Percentiles rank a stretch among this genome's conserved stretches.
Evolutionary conservation across 208 protist species (phyloP).

Genomic region (Trypanosoma brucei): DNA sequence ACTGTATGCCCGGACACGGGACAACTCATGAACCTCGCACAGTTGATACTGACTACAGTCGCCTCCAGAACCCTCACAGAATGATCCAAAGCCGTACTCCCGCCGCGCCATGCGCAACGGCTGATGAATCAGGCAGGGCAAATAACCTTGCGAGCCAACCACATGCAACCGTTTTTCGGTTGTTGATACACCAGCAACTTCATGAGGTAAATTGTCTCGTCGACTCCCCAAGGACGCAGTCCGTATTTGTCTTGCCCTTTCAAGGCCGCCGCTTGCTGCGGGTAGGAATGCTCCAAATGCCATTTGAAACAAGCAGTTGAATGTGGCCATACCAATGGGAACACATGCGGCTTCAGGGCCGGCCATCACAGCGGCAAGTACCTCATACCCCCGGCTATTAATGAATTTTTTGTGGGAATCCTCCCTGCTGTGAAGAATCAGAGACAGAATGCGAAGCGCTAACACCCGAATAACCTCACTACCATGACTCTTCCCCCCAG

Average conservation of each 20-base stretch:
- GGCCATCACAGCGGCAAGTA: conserved; percentile 61
- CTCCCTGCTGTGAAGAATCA: conserved; percentile 65
- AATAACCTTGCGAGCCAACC: conserved; percentile 28
- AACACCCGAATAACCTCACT: conserved; percentile 78
- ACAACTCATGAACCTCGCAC: conserved; percentile 27
- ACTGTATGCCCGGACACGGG: neutral
- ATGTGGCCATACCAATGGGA: conserved; percentile 56
- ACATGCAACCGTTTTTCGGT: neutral
- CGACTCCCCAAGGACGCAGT: conserved; percentile 15
- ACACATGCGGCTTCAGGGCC: conserved; percentile 27
- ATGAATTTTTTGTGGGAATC: conserved; percentile 53
- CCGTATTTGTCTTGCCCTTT: conserved; percentile 10
- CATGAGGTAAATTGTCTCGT: conserved; percentile 22
- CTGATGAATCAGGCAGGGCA: conserved; percentile 36
- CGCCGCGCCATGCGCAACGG: conserved; percentile 36
- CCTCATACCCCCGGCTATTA: conserved; percentile 59
- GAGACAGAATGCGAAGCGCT: conserved; percentile 70
- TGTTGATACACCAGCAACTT: conserved; percentile 10
- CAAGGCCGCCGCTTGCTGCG: conserved; percentile 22
- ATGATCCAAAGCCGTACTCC: conserved; percentile 76
- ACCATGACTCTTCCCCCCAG: conserved; percentile 66
- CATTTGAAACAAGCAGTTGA: conserved; percentile 81
- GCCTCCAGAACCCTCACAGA: conserved; percentile 42
- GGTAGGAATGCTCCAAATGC: conserved; percentile 67
- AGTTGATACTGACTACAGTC: conserved; percentile 34